Percentiles rank a stretch among this genome's conserved stretches.
phyloP scores from a whole-genome alignment of 2,329 filamentous ascomycete genomes.

The Alternaria atra region DNA sequence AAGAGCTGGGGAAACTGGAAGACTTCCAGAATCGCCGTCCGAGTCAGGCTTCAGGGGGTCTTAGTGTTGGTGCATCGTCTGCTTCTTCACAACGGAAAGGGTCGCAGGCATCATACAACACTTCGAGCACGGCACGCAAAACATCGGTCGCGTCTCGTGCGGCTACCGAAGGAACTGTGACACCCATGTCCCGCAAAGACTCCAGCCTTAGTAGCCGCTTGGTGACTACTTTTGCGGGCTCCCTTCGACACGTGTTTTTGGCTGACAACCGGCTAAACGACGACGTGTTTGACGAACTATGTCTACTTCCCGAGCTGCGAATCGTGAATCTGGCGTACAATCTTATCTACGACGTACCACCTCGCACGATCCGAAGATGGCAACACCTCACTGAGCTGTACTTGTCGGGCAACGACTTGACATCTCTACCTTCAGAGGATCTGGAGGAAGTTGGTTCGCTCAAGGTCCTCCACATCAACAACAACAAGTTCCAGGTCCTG shows the following conservation, averaged over 20 bases:
- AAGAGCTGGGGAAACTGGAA: constrained; percentile 76
- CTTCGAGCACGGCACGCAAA: constrained; percentile 65
- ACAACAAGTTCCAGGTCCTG: constrained; percentile 96
- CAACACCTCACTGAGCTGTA: constrained; percentile 90
- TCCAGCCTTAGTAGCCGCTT: constrained; percentile 83
- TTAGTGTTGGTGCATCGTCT: constrained; percentile 77
- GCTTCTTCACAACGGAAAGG: constrained; percentile 73
- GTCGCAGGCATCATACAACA: constrained; percentile 82
- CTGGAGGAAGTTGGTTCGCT: constrained; percentile 88
- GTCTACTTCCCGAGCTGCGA: constrained; percentile 80
- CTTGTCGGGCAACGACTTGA: constrained; percentile 92
- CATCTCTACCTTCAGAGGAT: constrained; percentile 90
- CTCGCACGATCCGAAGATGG: constrained; percentile 88
- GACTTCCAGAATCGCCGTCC: constrained; percentile 74
- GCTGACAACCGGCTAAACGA: constrained; percentile 95
- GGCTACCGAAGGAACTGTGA: constrained; percentile 65
- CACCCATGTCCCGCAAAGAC: constrained; percentile 78
- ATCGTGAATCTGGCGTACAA: constrained; percentile 96
- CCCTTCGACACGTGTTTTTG: constrained; percentile 82
- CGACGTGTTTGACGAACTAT: constrained; percentile 93
- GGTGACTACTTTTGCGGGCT: constrained; percentile 86
- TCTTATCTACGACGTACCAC: constrained; percentile 89
- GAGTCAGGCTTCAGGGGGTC: constrained; percentile 81
- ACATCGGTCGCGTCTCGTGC: constrained; percentile 80
- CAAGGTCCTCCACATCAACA: constrained; percentile 92